Conservation (phyloP, 805 yeast species). For the Sugiyamaella lignohabitans region DNA sequence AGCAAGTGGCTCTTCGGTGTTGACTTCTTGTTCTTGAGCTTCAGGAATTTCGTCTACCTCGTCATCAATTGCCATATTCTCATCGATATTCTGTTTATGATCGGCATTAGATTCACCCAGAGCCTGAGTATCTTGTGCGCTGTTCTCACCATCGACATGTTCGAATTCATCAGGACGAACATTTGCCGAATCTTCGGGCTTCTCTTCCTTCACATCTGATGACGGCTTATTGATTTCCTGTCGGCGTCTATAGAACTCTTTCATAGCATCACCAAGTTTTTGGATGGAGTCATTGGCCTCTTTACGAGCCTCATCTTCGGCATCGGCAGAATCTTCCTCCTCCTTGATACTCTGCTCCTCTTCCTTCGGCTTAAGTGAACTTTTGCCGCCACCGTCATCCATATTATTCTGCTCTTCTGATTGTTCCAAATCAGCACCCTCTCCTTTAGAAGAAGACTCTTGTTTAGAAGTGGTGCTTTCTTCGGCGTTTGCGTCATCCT, state of each 20-base stretch:
- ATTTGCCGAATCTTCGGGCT: slow-evolving; percentile 21
- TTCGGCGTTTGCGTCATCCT: slow-evolving; percentile 47
- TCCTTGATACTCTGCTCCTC: slow-evolving; percentile 73
- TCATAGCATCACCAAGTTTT: slow-evolving; percentile 84
- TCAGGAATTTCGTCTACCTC: slow-evolving; percentile 2
- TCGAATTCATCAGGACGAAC: slow-evolving; percentile 75
- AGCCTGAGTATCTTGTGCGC: slow-evolving; percentile 81
- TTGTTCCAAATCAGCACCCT: slow-evolving; percentile 53
- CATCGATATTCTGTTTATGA: slow-evolving; percentile 61
- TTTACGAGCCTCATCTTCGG: slow-evolving; percentile 45
- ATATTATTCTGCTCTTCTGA: slow-evolving; percentile 78
- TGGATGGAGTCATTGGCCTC: slow-evolving; percentile 56
- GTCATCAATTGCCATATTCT: slow-evolving; percentile 33
- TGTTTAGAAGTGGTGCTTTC: slow-evolving; percentile 26
- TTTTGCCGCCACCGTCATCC: slow-evolving; percentile 81
- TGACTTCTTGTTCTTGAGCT: slow-evolving; percentile 19
- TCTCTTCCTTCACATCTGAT: slow-evolving; percentile 42
- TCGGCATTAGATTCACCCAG: slow-evolving; percentile 83
- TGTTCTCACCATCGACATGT: slow-evolving; percentile 46
- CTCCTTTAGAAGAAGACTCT: slow-evolving; percentile 44
- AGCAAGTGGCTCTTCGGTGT: slow-evolving; percentile 20
- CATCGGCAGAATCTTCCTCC: slow-evolving; percentile 43
- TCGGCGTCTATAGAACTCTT: slow-evolving; percentile 85
- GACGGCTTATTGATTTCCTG: slow-evolving; percentile 76
- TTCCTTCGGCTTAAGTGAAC: slow-evolving; percentile 84